Evolutionary conservation across 352 stramenopile species (phyloP), one percentile per base, ranked within the genome.

Genomic region (Pythium aphanidermatum): DNA sequence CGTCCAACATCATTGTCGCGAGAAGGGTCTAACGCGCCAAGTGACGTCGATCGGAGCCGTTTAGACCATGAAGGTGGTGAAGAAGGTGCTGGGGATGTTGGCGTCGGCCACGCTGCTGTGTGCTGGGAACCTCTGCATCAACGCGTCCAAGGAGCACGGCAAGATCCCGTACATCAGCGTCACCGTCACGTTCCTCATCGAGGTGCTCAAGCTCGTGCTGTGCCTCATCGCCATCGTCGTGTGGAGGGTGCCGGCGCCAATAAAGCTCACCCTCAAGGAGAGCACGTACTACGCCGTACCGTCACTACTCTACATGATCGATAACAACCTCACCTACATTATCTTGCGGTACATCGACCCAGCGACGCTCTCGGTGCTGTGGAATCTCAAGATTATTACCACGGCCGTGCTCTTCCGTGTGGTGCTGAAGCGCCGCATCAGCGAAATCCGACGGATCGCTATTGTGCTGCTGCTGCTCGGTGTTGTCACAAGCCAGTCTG

Each of bases 301-400:
- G 7, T 86, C 82, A n/a, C 68, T 90, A 31, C 70, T 93, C 23
- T 93, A 93, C 58, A 74, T 77, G 59, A 72, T 93, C 55, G 82
- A 93, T 65, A 93, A 92, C 68, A 93, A 93, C 56, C 73, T 93
- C 32, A 86, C 80, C 53, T 93, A 89, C 63, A 60, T 92, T n/a
- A 89, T 93, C 39, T 57, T 93, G 38, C 74, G 77, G 52, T 92
- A 85, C 55, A 72, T 93, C 51, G 82, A 93, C 59, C 79, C 82
- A 0, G 79, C 82, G 24, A 93, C 79, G 50, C 72, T 93, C 32
- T 86, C 82, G 8, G 78, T 93, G 60, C 72, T 91, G 21, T 93
- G 82, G 82, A 93, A 93, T 59, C 67, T 92, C 63, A 91, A 92
- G 61, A 93, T 93, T 59, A 62, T 93, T 41, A 82, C 79, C 29